Base-by-base conservation (phyloP, 208 protist species). In the Plasmodiophora brassicae region DNA sequence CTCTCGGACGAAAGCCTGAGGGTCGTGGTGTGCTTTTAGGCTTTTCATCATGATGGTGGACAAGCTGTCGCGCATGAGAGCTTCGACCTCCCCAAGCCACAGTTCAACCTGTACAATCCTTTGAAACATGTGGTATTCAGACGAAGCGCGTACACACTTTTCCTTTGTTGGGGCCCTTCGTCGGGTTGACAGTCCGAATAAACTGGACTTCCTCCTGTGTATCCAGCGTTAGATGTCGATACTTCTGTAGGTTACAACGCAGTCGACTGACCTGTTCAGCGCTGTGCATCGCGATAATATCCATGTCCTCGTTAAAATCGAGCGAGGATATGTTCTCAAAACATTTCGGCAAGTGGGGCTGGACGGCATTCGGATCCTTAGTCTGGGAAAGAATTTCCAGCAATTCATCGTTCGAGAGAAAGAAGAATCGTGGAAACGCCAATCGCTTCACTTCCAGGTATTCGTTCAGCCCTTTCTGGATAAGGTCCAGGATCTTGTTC, bases 361-460 rank as follows among this genome's bases (percentile, higher is more conserved):
- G 97, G 45, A 99, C 96, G 91, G 97, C 97, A 84, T 93, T 89
- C 0, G 97, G 97, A 87, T 99, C 96, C 88, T 97, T 97, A 1
- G 91, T 95, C 93, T 99, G 96, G 5, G 97, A 97, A 1, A 99
- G 92, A 84, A 99, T 98, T 92, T 98, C 95, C 14, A 99, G 93
- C 85, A 99, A 89, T 90, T 98, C 97, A 92, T 98, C 96, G 90
- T 99, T 98, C 0, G 96, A 98, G 10, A 98, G 89, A 87, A 98
- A 98, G 88, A 95, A 95, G 90, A 98, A 98, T 71, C 97, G 93
- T 92, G 88, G 36, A 38, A 93, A 92, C 41, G 89, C 85, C 35
- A 91, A 88, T 28, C 97, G 93, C 87, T 97, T 98, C 41, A 93
- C 91, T 88, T 98, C 96, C 60, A 98, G 87, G 86, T 96, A 95